Base-by-base conservation (phyloP, 2,329 filamentous ascomycete species). In the Curvularia spicifera region DNA sequence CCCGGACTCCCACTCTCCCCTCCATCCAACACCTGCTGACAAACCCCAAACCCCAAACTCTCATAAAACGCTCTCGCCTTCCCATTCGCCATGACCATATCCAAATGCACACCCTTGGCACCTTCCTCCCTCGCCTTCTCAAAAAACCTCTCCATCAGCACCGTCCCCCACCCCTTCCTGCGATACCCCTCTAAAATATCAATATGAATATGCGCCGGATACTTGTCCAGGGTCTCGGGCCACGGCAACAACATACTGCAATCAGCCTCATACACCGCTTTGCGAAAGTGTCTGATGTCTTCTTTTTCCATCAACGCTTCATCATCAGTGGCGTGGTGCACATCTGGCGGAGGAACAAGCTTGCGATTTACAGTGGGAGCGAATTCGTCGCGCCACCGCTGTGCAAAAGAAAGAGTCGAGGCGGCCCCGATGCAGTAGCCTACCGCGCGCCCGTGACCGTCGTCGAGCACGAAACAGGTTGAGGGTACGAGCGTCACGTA, bases 361-460 rank as follows among this genome's bases (percentile, higher is more conserved):
- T 57, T 59, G 0, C 50, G 47, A n/a, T 72, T 63, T 13, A 78
- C 56, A 12, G 44, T 53, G 0, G 70, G 68, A 22, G 68, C 55
- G 44, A 76, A 75, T 7, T 64, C 62, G 3, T 67, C 43, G n/a
- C 59, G 65, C 70, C 72, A 77, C 33, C 60, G 61, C 28, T 65
- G 44, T 2, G 65, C 63, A 39, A 78, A 76, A 3, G 39, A 28
- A 28, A 28, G 6, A 28, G 26, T 28, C 37, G 4, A 48, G 22
- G 68, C 51, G 0, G 75, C 69, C 10, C 76, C 76, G 45, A 78
- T 72, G 26, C 76, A 75, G 57, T 78, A 79, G n/a, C 76, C 76
- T 5, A 78, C 71, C 0, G 70, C 71, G 18, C 63, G 60, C 1
- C 73, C 75, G 15, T 57, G 49, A 29, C 71, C 72, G 51, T 71